Evolutionary conservation across 2,329 filamentous ascomycete species (phyloP).

Genomic region (Alternaria burnsii): DNA sequence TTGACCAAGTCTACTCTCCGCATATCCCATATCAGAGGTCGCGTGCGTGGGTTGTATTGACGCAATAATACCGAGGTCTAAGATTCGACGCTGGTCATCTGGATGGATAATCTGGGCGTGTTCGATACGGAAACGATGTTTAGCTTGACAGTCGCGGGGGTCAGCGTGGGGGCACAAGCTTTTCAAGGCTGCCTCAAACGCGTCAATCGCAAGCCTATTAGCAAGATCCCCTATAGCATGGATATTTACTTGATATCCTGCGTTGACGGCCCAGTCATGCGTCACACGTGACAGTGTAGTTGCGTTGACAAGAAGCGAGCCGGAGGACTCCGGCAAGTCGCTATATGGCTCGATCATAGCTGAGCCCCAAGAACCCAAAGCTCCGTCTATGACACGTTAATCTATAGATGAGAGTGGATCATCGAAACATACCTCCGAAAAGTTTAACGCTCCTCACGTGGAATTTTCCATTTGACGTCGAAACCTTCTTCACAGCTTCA

Average conservation of each 20-base stretch:
- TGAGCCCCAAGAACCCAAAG: constrained; percentile 75
- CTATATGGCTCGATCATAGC: constrained; percentile 75
- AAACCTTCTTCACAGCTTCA: constrained; percentile 57
- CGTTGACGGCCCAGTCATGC: constrained; percentile 63
- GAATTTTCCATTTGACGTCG: constrained; percentile 60
- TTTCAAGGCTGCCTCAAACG: constrained; percentile 66
- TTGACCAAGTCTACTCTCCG: constrained; percentile 66
- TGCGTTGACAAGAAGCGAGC: constrained; percentile 73
- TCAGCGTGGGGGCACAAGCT: constrained; percentile 58
- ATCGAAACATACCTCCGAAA: constrained; percentile 64
- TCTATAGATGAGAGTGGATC: neutral
- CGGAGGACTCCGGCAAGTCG: constrained; percentile 68
- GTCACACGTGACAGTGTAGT: constrained; percentile 64
- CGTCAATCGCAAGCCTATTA: constrained; percentile 70
- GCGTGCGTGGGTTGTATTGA: constrained; percentile 77
- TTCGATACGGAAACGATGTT: constrained; percentile 71
- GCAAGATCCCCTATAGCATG: constrained; percentile 77
- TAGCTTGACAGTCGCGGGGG: constrained; percentile 60
- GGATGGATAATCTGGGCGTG: constrained; percentile 76
- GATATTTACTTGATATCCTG: constrained; percentile 74
- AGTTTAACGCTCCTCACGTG: constrained; percentile 72
- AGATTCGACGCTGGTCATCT: constrained; percentile 68
- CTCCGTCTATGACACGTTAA: constrained; percentile 63
- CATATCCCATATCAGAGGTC: constrained; percentile 75
- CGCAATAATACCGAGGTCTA: constrained; percentile 68